A percentile compares a stretch with the other conserved stretches of the same genome.
phyloP scores from a whole-genome alignment of 352 stramenopile species.

The Blastocystis sp. region DNA sequence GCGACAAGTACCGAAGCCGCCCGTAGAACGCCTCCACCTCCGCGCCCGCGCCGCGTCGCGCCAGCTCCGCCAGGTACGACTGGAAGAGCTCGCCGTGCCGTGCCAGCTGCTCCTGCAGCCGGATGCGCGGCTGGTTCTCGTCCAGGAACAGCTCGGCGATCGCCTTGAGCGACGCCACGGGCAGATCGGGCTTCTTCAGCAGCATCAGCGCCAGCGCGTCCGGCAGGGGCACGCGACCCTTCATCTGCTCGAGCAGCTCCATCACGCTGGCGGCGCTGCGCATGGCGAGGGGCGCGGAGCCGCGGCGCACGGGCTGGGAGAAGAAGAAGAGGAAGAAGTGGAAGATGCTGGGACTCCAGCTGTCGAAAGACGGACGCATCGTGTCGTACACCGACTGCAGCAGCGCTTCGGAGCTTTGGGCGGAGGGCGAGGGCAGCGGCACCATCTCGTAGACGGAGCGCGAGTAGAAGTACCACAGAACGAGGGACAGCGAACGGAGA shows the following conservation, averaged over 20 bases:
- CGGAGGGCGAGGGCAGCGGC: not conserved
- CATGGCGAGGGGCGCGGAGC: not conserved
- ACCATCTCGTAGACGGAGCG: conserved; percentile 34
- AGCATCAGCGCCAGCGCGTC: conserved; percentile 30
- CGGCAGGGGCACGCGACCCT: not conserved
- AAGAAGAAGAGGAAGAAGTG: conserved; percentile 61
- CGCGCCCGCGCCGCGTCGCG: not conserved
- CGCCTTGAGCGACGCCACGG: not conserved
- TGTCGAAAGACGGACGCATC: not conserved
- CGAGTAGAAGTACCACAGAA: conserved; percentile 52
- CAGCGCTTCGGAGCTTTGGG: not conserved
- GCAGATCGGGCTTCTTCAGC: conserved; percentile 26
- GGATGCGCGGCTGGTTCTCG: not conserved
- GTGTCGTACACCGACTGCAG: conserved; percentile 18
- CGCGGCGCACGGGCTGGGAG: not conserved
- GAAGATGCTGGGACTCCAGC: conserved; percentile 20
- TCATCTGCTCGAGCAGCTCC: not conserved
- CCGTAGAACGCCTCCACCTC: conserved; percentile 1
- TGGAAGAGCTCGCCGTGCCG: not conserved
- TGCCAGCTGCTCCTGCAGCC: conserved; percentile 2
- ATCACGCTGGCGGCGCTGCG: not conserved
- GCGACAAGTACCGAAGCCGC: conserved; percentile 23
- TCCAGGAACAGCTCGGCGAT: conserved; percentile 25
- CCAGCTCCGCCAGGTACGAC: conserved; percentile 13
- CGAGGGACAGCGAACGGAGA: conserved; percentile 10